Base-by-base conservation (phyloP, 2,329 filamentous ascomycete genomes). In the Ophiostoma australiae region DNA sequence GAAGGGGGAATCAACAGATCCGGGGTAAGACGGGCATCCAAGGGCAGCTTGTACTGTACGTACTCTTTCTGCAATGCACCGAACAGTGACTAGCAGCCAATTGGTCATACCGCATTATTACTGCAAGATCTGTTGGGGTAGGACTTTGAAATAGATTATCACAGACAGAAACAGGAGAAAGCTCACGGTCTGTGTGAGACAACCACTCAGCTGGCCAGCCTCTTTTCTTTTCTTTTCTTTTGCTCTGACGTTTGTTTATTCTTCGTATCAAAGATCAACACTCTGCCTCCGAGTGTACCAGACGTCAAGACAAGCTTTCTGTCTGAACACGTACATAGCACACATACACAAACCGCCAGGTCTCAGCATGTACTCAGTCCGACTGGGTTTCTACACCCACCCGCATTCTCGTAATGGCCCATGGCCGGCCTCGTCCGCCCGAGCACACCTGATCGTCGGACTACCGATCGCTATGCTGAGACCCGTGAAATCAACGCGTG, bases 51-150 rank as follows among this genome's bases (percentile, higher is more conserved):
- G n/a, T n/a, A n/a, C n/a, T n/a, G n/a, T n/a, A n/a, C 10, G 37
- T 39, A 11, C 37, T 39, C 37, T 13, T 2, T 3, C 37, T 39
- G 10, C 10, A 37, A 37, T 44, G 41, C 41, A 20, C 41, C 41
- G 15, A 15, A 44, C 41, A 44, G 20, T 44, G 41, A 20, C 44
- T 7, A 48, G 20, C 44, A 48, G 8, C 44, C 44, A 20, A 48
- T 48, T 48, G 44, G 44, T n/a, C 44, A 48, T 41, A 41, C 39
- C 44, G 20, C 8, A 17, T 48, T 20, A n/a, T n/a, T 20, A 7
- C 44, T n/a, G 39, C 39, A 31, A n/a, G 52, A 58, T 58, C 27
- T 58, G 52, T 58, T 58, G 52, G 52, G 52, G n/a, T 58, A 58
- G 52, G 52, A 58, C 52, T 58, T 58, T 23, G 23, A 11, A 48